Percentiles rank a stretch among this genome's conserved stretches.
Evolutionary conservation across 768 basidiomycete genomes (phyloP).

Genomic region (Phaffia tasmanica): DNA sequence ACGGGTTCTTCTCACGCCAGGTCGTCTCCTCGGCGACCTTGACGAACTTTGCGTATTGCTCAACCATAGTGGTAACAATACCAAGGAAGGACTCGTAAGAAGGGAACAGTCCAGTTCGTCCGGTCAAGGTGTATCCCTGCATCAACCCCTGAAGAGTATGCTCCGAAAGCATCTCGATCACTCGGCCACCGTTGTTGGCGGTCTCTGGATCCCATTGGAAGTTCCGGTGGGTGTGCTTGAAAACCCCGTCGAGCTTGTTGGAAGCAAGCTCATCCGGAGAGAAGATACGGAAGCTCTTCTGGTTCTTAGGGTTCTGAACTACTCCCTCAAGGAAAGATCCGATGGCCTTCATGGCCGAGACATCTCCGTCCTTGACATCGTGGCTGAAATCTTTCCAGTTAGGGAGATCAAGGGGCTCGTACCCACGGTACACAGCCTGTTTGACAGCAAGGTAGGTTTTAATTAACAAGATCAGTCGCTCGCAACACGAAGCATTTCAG

Average conservation of each 20-base stretch:
- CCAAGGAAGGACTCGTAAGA: slow-evolving; percentile 86
- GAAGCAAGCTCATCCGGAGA: slow-evolving; percentile 70
- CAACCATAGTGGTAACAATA: slow-evolving; percentile 72
- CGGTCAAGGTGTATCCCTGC: slow-evolving; percentile 85
- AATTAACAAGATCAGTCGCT: not conserved
- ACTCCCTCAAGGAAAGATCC: slow-evolving; percentile 39
- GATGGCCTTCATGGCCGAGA: slow-evolving; percentile 63
- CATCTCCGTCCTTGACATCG: slow-evolving; percentile 46
- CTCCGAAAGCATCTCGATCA: slow-evolving; percentile 63
- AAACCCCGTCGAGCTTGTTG: slow-evolving; percentile 75
- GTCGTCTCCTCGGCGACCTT: slow-evolving; percentile 65
- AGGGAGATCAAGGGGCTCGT: slow-evolving; percentile 53
- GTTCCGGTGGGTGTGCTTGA: slow-evolving; percentile 52
- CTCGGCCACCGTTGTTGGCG: slow-evolving; percentile 56
- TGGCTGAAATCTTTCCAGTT: slow-evolving; percentile 52
- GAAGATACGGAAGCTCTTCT: slow-evolving; percentile 70
- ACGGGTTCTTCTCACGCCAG: slow-evolving; percentile 49
- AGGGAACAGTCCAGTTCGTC: slow-evolving; percentile 63
- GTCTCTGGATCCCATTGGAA: slow-evolving; percentile 68
- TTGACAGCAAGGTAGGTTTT: not conserved
- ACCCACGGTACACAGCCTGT: slow-evolving; percentile 45
- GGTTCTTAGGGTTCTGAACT: slow-evolving; percentile 56
- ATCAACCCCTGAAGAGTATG: slow-evolving; percentile 84
- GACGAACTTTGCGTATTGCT: slow-evolving; percentile 66
- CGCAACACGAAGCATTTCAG: not conserved